Percentiles rank a stretch among this genome's conserved stretches.
Conservation (phyloP, 164 flowering plant species). For the Piper betle region DNA sequence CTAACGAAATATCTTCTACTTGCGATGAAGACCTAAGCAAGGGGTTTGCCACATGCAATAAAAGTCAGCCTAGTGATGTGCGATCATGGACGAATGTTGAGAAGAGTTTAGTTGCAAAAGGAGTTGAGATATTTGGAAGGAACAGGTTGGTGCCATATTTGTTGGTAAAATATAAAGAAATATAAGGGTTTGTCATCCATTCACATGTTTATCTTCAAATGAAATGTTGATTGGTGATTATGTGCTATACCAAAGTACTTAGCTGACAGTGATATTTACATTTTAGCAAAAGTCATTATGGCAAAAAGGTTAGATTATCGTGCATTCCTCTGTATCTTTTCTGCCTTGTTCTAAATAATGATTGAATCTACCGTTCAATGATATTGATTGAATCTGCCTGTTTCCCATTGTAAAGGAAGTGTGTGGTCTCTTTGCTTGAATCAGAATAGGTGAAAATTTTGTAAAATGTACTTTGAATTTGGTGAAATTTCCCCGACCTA, state of each 20-base stretch:
- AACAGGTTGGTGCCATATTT: slow-evolving; percentile 50
- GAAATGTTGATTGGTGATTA: background rate
- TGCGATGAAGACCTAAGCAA: slow-evolving; percentile 33
- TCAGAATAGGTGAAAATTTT: background rate
- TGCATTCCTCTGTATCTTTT: background rate
- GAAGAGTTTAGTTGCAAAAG: slow-evolving; percentile 73
- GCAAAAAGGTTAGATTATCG: background rate
- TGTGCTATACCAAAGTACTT: background rate
- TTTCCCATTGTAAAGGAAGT: background rate
- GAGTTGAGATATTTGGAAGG: slow-evolving; percentile 84
- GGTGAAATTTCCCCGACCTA: too few species aligned
- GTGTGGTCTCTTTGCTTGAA: background rate
- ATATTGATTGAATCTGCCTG: too few species aligned
- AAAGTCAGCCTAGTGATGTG: slow-evolving; percentile 29
- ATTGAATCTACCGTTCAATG: background rate
- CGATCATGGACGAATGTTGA: slow-evolving; percentile 71
- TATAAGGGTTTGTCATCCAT: background rate
- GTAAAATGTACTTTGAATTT: too few species aligned
- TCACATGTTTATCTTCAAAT: background rate
- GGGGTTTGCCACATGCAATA: slow-evolving; percentile 41
- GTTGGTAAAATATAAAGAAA: background rate
- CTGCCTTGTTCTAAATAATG: background rate
- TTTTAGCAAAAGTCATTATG: background rate
- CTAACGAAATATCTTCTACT: slow-evolving; percentile 18
- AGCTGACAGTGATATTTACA: background rate